phyloP scores from a whole-genome alignment of 441 rosid species.

The Pelargonium fulgidum region DNA sequence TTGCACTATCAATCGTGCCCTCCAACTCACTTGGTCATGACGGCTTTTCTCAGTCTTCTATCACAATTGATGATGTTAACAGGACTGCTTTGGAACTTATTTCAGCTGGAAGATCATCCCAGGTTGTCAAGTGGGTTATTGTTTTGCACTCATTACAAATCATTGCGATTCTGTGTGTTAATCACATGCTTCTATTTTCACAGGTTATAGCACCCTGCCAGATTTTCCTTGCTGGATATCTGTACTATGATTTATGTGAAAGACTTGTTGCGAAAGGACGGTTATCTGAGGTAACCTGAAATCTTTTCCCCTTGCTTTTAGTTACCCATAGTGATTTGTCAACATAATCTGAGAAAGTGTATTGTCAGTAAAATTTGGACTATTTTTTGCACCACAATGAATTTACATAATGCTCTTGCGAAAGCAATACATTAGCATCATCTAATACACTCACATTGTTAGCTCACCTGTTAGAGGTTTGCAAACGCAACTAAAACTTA shows the following conservation, averaged over 20 bases:
- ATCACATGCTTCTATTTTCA: constrained; percentile 9
- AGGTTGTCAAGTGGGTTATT: background rate
- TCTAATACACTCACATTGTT: background rate
- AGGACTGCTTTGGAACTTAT: constrained; percentile 49
- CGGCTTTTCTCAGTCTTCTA: constrained; percentile 27
- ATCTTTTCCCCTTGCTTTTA: constrained; percentile 19
- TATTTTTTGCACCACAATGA: background rate
- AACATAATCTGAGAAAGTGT: background rate
- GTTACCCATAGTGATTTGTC: background rate
- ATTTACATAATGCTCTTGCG: background rate
- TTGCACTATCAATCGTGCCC: constrained; percentile 26
- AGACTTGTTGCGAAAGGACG: constrained; percentile 52
- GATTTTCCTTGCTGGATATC: constrained; percentile 63
- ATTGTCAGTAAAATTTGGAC: constrained; percentile 2
- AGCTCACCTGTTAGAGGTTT: no score
- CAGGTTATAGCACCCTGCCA: constrained; percentile 53
- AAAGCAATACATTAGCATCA: background rate
- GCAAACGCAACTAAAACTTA: no score
- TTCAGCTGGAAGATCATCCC: constrained; percentile 49
- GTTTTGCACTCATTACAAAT: constrained; percentile 6
- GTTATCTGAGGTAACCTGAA: constrained; percentile 59
- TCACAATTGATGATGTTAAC: constrained; percentile 49
- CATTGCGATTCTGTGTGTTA: constrained; percentile 17
- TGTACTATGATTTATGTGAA: constrained; percentile 76
- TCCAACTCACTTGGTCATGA: constrained; percentile 26